A percentile compares a stretch with the other conserved stretches of the same genome.
Evolutionary conservation across 2,329 filamentous ascomycete genomes (phyloP).

Genomic region (Ceratocystis eucalypticola): DNA sequence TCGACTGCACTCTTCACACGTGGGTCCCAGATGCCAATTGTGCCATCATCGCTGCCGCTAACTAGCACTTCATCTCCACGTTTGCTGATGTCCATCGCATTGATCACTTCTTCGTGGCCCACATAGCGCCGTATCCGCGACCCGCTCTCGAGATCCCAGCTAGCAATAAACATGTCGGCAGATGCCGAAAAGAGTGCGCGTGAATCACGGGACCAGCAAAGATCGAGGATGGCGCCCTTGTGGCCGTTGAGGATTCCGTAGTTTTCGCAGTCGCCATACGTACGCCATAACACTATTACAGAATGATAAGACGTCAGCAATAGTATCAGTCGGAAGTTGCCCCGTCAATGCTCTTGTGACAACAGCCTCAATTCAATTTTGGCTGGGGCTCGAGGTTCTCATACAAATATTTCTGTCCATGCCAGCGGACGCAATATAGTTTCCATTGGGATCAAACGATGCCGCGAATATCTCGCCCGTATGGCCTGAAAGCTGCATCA

Average conservation of each 20-base stretch:
- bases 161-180: constrained; percentile 83
- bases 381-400: constrained; percentile 25
- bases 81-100: constrained; percentile 74
- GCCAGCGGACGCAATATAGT: constrained; percentile 81
- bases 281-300: constrained; percentile 71
- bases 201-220: constrained; percentile 95
- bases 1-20: constrained; percentile 77
- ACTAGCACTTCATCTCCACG: constrained; percentile 82
- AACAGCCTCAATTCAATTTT: background rate
- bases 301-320: background rate
- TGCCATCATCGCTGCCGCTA: constrained; percentile 86
- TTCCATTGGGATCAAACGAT: constrained; percentile 77
- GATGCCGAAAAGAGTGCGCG: constrained; percentile 83
- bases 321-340: background rate
- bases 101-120: constrained; percentile 93
- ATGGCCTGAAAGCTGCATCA: constrained; percentile 82
- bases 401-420: constrained; percentile 85
- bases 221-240: constrained; percentile 76
- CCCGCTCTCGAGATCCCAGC: constrained; percentile 91
- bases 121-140: constrained; percentile 79
- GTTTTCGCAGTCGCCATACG: constrained; percentile 86
- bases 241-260: constrained; percentile 82
- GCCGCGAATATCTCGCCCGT: constrained; percentile 81
- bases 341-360: background rate
- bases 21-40: constrained; percentile 91